A percentile compares a stretch with the other conserved stretches of the same genome.
Conservation (phyloP, 805 yeast species). For the Wickerhamiella alocasiicola region DNA sequence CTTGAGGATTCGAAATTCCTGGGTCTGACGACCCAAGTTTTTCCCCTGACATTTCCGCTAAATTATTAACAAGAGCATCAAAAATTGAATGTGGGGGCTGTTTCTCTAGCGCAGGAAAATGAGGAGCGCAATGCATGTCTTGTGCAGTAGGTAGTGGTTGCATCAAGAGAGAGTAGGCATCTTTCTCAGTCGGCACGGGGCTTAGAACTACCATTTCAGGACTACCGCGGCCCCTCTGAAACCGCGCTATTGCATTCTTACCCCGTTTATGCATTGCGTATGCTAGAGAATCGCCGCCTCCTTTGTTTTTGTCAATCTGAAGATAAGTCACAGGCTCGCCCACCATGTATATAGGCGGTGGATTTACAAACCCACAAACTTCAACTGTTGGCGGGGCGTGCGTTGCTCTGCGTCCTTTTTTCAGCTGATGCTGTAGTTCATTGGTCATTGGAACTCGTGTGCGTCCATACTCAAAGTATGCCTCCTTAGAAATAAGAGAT, state of each 20-base stretch:
- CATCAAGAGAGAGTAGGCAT: background rate
- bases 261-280: background rate
- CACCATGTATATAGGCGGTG: background rate
- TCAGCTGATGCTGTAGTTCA: background rate
- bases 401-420: too few species aligned
- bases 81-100: background rate
- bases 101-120: background rate
- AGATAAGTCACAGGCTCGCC: background rate
- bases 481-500: too few species aligned
- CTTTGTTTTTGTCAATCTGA: background rate
- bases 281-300: background rate
- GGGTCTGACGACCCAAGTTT: too few species aligned
- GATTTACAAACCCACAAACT: background rate
- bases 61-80: background rate
- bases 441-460: background rate
- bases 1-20: too few species aligned
- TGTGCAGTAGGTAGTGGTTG: background rate
- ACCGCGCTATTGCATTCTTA: background rate
- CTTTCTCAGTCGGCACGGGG: background rate
- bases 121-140: background rate
- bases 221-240: background rate
- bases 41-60: too few species aligned
- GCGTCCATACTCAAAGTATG: slow-evolving; percentile 1
- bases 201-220: background rate
- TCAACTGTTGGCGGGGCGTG: too few species aligned